Base-by-base conservation (phyloP, 768 basidiomycete genomes). In the Amanita rubescens region DNA sequence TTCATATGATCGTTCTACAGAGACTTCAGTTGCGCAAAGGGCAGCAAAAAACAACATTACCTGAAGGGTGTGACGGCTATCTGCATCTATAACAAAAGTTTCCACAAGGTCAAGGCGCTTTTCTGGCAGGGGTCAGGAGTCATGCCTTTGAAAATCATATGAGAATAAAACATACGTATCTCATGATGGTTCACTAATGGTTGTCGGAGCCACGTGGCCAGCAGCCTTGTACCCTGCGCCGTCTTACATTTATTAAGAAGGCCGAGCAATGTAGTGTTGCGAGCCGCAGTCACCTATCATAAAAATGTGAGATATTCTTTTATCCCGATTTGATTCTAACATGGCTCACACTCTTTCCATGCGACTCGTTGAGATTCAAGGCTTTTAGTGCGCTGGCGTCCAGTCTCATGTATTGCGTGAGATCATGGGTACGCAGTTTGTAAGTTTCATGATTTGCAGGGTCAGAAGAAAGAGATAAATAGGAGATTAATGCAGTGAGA, bases 171-270 rank as follows among this genome's bases (percentile, higher is more conserved):
- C 90, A 57, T 54, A 90, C 93, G 75, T 56, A 98, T 98, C 64
- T 94, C 90, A 58, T 98, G 94, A 34, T 91, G 67, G 66, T 96
- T 97, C 27, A 97, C 82, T 24, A 98, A 72, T 5, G 96, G 96
- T 65, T 98, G 96, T 64, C 96, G 97, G 38, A 99, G 71, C 95
- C 95, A 98, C 45, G 84, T 85, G 0, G 85, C 89, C 3, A 99
- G 75, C 37, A 96, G 66, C 52, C 96, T 74, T 12, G 89, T 84
- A 0, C 96, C 96, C 64, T 99, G 96, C 0, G 90, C 83, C 0
- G 96, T 98, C 70, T 96, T 96, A 74, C 95, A 96, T 60, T 89
- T 90, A 66, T 98, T 96, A 54, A 99, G 70, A 7, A 96, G 71
- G 0, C 94, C 94, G 51, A 94, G 82, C 5, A 99, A 67, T 3